Evolutionary conservation across 2,329 filamentous ascomycete species (phyloP).

Genomic region (Alternaria rosae): DNA sequence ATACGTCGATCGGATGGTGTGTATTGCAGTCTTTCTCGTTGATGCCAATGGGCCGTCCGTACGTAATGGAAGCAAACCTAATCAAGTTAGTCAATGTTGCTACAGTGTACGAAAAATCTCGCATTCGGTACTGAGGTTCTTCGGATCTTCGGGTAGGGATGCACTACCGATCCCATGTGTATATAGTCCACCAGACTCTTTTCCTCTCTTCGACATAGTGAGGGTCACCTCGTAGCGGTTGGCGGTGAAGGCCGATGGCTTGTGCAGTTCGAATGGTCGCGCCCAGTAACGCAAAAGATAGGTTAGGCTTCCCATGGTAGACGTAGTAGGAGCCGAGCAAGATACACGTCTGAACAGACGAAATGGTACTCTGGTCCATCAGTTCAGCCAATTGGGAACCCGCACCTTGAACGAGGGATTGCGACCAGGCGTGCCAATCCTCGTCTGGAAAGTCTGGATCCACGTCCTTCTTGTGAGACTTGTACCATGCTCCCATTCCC

Average conservation of each 20-base stretch:
- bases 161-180: constrained; percentile 50
- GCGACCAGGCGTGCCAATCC: constrained; percentile 24
- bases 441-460: constrained; percentile 12
- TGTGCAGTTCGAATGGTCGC: constrained; percentile 51
- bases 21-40: constrained; percentile 53
- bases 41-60: constrained; percentile 53
- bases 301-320: constrained; percentile 54
- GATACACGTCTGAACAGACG: constrained; percentile 50
- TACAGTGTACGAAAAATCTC: background rate
- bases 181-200: constrained; percentile 54
- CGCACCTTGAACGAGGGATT: constrained; percentile 33
- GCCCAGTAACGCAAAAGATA: constrained; percentile 50
- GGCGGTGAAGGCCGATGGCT: constrained; percentile 45
- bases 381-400: constrained; percentile 50
- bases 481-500: constrained; percentile 52
- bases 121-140: background rate
- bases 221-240: constrained; percentile 32
- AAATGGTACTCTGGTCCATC: constrained; percentile 52
- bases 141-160: background rate
- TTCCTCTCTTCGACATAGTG: constrained; percentile 47
- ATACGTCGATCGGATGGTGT: constrained; percentile 44
- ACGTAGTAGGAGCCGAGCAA: constrained; percentile 53
- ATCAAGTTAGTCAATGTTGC: background rate
- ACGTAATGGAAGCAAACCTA: constrained; percentile 51
- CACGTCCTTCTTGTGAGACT: constrained; percentile 27